phyloP scores from a whole-genome alignment of 306 rosid genomes.

The Glycine latifolia region DNA sequence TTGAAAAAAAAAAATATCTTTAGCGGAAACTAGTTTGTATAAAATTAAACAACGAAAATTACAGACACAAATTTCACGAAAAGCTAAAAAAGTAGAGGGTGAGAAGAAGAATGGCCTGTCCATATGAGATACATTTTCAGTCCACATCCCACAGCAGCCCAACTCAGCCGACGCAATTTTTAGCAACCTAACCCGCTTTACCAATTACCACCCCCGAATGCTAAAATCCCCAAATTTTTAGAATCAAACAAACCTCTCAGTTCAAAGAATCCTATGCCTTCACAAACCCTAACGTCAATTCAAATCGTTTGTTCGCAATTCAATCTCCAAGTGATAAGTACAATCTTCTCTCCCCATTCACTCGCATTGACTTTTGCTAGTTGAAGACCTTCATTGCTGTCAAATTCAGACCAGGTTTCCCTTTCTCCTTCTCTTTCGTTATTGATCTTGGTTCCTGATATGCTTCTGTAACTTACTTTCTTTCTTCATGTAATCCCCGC shows the following conservation, averaged over 20 bases:
- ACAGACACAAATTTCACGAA: too few relatives aligned
- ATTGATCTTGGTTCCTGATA: neutral
- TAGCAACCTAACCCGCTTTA: neutral
- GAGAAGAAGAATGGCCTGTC: too few relatives aligned
- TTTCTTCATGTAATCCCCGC: neutral
- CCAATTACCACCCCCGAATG: neutral
- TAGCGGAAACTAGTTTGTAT: too few relatives aligned
- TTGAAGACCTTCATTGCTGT: neutral
- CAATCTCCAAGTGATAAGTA: neutral
- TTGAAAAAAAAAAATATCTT: too few relatives aligned
- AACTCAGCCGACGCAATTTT: too few relatives aligned
- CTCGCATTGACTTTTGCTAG: neutral
- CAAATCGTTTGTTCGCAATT: neutral
- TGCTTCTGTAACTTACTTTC: neutral
- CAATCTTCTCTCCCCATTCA: neutral
- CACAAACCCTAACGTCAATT: neutral
- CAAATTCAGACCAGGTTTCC: neutral
- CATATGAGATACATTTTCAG: too few relatives aligned
- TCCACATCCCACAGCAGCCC: too few relatives aligned
- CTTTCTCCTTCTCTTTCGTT: neutral
- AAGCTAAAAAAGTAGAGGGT: too few relatives aligned
- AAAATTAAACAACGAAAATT: too few relatives aligned
- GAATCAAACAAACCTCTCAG: neutral
- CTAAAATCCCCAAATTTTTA: neutral
- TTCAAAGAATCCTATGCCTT: neutral